Percentiles rank a stretch among this genome's conserved stretches.
phyloP scores from a whole-genome alignment of 2,329 filamentous ascomycete species.

The Aschersonia sp. region DNA sequence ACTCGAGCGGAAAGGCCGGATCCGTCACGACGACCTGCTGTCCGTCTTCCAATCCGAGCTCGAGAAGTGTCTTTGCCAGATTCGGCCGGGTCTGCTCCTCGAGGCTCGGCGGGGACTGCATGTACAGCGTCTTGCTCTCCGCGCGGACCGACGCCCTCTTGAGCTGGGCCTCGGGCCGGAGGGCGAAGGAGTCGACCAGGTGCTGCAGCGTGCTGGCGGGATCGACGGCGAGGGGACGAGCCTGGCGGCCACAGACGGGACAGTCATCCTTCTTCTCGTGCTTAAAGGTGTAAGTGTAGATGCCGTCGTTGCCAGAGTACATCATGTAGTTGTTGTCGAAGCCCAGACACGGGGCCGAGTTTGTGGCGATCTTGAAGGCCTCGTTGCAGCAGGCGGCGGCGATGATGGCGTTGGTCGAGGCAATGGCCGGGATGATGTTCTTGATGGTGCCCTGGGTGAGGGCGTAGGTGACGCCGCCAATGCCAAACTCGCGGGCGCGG shows the following conservation, averaged over 20 bases:
- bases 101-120: constrained; percentile 67
- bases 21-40: constrained; percentile 89
- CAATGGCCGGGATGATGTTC: constrained; percentile 98
- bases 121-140: constrained; percentile 76
- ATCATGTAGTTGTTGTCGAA: constrained; percentile 91
- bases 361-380: constrained; percentile 84
- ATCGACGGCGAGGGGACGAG: constrained; percentile 61
- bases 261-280: constrained; percentile 92
- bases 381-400: constrained; percentile 94
- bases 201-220: constrained; percentile 62
- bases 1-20: constrained; percentile 68
- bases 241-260: constrained; percentile 77
- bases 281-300: constrained; percentile 96
- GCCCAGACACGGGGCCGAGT: constrained; percentile 65
- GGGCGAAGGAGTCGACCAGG: constrained; percentile 70
- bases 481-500: constrained; percentile 78
- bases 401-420: constrained; percentile 92
- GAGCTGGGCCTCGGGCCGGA: constrained; percentile 76
- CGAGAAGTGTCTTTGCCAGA: constrained; percentile 59
- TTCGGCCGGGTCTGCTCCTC: constrained; percentile 78
- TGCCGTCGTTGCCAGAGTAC: constrained; percentile 90
- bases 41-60: constrained; percentile 59
- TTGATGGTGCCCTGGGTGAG: constrained; percentile 97
- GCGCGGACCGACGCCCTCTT: constrained; percentile 80
- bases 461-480: constrained; percentile 83